Base-by-base conservation (phyloP, 1,284 basidiomycete genomes). In the Leccinum cinnamomeum region DNA sequence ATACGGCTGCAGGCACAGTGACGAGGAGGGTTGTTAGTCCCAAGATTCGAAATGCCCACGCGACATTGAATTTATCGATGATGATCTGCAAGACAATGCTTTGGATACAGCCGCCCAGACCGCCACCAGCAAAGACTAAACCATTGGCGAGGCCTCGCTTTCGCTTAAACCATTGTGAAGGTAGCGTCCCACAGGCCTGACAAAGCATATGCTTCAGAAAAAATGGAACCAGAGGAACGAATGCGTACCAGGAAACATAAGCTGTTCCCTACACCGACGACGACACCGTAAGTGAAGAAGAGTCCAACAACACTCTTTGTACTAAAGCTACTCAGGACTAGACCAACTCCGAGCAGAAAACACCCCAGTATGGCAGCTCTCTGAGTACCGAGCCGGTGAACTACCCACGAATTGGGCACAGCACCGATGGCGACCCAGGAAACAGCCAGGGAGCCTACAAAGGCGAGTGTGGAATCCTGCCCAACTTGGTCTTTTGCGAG, bases 1-100 rank as follows among this genome's bases (percentile, higher is more conserved):
- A 54, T 65, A 71, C 66, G 30, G 76, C 66, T 2, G 74, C 73
- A 2, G 75, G 75, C 3, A 78, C 41, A 5, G 75, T 68, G 2
- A 62, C 59, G 2, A 63, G 59, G 25, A 77, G 67, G 12, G 75
- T 75, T 33, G 68, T 48, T 16, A 70, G 56, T 12, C 76, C 76
- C 50, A 75, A 66, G 53, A 78, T 70, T 23, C 75, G 70, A 59
- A 78, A 79, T 3, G 77, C 68, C 76, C 76, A 78, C 3, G 69
- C 28, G 30, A 75, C 64, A 6, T 70, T 74, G 20, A 76, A 66
- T 53, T 53, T 63, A 41, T 73, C 64, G n/a, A 77, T 69, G 48
- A 77, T 69, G 12, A 66, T 53, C 54, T 76, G 69, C 44, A 73
- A 68, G 39, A 64, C 53, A 25, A 78, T 66, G 33, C 69, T 70